phyloP scores from a whole-genome alignment of 257 asterid genomes.

The Solanum sejunctum region DNA sequence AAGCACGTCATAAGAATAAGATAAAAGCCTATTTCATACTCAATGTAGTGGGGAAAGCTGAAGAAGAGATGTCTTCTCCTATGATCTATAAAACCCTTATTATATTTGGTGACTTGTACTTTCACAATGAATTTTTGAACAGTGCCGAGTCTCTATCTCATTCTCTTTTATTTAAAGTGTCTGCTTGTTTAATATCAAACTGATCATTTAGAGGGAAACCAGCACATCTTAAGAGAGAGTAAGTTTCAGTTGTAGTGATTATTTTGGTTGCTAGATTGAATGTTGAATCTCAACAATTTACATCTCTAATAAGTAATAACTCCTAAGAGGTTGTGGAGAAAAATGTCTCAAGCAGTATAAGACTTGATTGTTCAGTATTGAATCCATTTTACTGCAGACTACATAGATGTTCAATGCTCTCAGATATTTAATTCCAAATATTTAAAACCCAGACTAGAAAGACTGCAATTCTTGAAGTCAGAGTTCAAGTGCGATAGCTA shows the following conservation, averaged over 20 bases:
- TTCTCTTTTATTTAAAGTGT: background rate
- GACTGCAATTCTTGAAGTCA: background rate
- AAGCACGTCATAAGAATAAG: background rate
- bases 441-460: background rate
- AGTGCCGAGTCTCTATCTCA: background rate
- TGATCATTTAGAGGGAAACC: background rate
- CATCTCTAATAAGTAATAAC: background rate
- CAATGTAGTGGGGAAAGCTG: background rate
- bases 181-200: background rate
- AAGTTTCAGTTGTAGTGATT: background rate
- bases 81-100: background rate
- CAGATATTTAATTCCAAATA: background rate
- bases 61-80: background rate
- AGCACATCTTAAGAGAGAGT: background rate
- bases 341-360: background rate
- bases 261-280: background rate
- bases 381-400: background rate
- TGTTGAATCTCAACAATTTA: background rate
- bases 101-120: background rate
- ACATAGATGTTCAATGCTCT: background rate
- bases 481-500: background rate
- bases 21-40: background rate
- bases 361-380: background rate
- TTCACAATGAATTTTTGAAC: background rate
- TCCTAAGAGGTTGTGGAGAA: background rate